phyloP scores from a whole-genome alignment of 768 basidiomycete species.

The Lactarius deliciosus region DNA sequence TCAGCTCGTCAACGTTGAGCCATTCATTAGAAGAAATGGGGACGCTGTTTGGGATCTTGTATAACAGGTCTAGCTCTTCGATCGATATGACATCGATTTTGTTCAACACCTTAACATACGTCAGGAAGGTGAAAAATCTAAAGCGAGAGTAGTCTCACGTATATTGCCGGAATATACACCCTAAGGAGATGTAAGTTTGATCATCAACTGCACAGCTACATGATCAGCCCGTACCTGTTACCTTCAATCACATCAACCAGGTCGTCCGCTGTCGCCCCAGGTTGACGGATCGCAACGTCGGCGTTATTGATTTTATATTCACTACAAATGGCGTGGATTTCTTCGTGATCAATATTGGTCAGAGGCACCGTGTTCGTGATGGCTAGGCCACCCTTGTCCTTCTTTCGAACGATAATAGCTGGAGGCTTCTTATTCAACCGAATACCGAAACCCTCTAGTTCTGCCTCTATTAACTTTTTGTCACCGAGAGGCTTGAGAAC shows the following conservation, averaged over 20 bases:
- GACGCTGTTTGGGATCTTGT: slow-evolving; percentile 94
- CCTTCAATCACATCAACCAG: slow-evolving; percentile 97
- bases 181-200: slow-evolving; percentile 39
- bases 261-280: slow-evolving; percentile 91
- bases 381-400: slow-evolving; percentile 90
- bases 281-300: slow-evolving; percentile 91
- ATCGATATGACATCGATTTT: slow-evolving; percentile 99
- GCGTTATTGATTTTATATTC: slow-evolving; percentile 91
- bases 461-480: slow-evolving; percentile 85
- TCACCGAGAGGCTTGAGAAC: slow-evolving; percentile 98
- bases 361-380: slow-evolving; percentile 97
- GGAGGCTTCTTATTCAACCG: slow-evolving; percentile 95
- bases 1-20: slow-evolving; percentile 95
- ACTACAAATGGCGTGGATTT: slow-evolving; percentile 91
- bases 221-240: slow-evolving; percentile 60
- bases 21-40: slow-evolving; percentile 93
- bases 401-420: slow-evolving; percentile 75
- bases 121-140: slow-evolving; percentile 16
- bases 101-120: slow-evolving; percentile 62
- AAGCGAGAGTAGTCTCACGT: slow-evolving; percentile 49
- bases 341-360: slow-evolving; percentile 92
- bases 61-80: slow-evolving; percentile 93
- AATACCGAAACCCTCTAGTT: slow-evolving; percentile 98
- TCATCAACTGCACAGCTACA: background rate
- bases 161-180: slow-evolving; percentile 91